phyloP scores from a whole-genome alignment of 768 basidiomycete genomes.

The Suillus tomentosus region DNA sequence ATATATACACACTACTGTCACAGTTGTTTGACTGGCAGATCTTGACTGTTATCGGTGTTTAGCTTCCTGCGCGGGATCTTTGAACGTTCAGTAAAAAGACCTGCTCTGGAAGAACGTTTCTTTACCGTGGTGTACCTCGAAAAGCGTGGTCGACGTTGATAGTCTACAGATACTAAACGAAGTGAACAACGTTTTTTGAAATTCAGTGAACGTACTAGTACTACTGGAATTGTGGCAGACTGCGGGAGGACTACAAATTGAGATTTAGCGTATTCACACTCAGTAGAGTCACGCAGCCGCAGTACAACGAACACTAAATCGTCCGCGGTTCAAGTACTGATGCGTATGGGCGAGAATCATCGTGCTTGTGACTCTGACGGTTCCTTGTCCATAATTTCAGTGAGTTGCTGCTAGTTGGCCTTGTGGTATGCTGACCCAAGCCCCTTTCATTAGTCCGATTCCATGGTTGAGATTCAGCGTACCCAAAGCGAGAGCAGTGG shows the following conservation, averaged over 20 bases:
- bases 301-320: slow-evolving; percentile 9
- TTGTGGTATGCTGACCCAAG: slow-evolving; percentile 6
- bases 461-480: slow-evolving; percentile 79
- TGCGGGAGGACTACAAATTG: slow-evolving; percentile 16
- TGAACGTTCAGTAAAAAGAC: not conserved
- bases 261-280: not conserved
- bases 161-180: not conserved
- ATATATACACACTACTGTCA: not conserved
- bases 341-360: slow-evolving; percentile 25
- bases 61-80: not conserved
- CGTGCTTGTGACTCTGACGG: slow-evolving; percentile 43
- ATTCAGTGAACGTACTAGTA: not conserved
- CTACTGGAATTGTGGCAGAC: slow-evolving; percentile 23
- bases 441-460: slow-evolving; percentile 40
- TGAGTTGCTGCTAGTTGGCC: slow-evolving; percentile 33
- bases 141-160: not conserved
- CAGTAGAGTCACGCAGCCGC: slow-evolving; percentile 13
- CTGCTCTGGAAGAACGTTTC: not conserved
- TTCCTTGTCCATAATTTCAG: slow-evolving; percentile 49
- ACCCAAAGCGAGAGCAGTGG: slow-evolving; percentile 20
- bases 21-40: not conserved
- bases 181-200: slow-evolving; percentile 1
- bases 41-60: not conserved
- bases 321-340: slow-evolving; percentile 9
- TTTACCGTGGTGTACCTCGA: not conserved